These are phyloP conservation scores for Fusarium metavorans DNA, from an alignment of 2,329 filamentous ascomycete genomes.

Conservation along the genomic window DNA sequence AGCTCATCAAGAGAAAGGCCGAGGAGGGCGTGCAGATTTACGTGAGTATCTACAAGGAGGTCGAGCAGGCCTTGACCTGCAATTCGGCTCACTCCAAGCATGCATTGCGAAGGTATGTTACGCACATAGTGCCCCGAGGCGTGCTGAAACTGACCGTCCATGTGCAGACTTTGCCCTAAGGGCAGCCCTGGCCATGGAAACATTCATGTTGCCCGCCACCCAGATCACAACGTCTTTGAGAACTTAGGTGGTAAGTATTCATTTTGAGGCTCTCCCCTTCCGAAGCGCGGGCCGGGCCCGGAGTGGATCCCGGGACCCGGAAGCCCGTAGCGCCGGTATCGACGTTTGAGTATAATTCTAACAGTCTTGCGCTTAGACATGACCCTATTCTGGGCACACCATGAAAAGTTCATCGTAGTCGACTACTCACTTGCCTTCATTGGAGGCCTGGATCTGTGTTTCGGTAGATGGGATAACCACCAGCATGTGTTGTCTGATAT, in stretches of 20 bases:
- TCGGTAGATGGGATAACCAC: constrained; percentile 91
- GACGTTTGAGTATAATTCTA: not conserved
- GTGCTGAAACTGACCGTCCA: not conserved
- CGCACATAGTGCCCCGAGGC: not conserved
- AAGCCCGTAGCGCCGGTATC: not conserved
- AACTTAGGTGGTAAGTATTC: constrained; percentile 74
- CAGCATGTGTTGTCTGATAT: constrained; percentile 90
- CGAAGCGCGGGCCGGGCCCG: not conserved
- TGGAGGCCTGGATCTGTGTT: constrained; percentile 93
- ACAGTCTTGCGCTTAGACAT: constrained; percentile 50
- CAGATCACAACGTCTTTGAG: constrained; percentile 94
- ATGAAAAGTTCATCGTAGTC: constrained; percentile 97
- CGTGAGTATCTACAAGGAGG: constrained; percentile 92
- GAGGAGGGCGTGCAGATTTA: constrained; percentile 96
- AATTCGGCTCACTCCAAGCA: constrained; percentile 95
- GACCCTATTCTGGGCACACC: constrained; percentile 98
- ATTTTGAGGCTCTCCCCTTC: not conserved
- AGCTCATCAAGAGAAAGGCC: constrained; percentile 86
- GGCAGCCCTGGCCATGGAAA: constrained; percentile 87
- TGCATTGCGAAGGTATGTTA: constrained; percentile 24
- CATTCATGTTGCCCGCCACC: constrained; percentile 89
- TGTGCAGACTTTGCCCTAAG: constrained; percentile 75
- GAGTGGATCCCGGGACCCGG: not conserved
- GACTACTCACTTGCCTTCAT: constrained; percentile 94
- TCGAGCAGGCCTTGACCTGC: constrained; percentile 84